These are phyloP conservation scores for Claviceps citrina DNA, from an alignment of 2,329 filamentous ascomycete species.

Conservation along the genomic window DNA sequence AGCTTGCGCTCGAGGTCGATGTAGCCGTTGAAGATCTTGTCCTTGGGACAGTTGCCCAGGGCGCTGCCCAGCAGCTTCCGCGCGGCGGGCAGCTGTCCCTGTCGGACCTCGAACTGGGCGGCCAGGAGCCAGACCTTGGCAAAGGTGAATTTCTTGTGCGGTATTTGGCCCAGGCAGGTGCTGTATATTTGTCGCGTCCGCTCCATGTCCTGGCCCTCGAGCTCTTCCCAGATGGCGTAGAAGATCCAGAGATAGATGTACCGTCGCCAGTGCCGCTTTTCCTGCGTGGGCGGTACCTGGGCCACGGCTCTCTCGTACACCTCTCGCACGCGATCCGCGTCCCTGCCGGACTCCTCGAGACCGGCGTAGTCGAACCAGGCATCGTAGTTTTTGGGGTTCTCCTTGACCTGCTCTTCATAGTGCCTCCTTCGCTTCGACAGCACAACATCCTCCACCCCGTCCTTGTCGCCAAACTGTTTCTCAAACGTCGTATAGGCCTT, in stretches of 20 bases:
- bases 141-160: conserved; percentile 94
- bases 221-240: conserved; percentile 91
- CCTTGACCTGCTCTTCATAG: conserved; percentile 87
- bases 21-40: conserved; percentile 87
- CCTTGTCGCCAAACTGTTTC: conserved; percentile 88
- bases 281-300: conserved; percentile 84
- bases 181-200: conserved; percentile 82
- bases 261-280: conserved; percentile 91
- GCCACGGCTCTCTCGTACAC: conserved; percentile 93
- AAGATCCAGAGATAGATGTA: conserved; percentile 98
- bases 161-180: conserved; percentile 73
- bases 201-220: conserved; percentile 61
- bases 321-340: conserved; percentile 72
- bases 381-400: conserved; percentile 94
- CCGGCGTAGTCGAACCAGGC: conserved; percentile 91
- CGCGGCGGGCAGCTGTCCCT: conserved; percentile 63
- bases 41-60: conserved; percentile 89
- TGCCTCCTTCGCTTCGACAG: conserved; percentile 83
- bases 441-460: conserved; percentile 90
- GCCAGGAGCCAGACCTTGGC: conserved; percentile 92
- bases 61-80: conserved; percentile 81
- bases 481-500: conserved; percentile 95
- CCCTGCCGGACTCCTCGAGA: conserved; percentile 72
- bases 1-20: conserved; percentile 84
- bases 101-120: conserved; percentile 83